A percentile compares a stretch with the other conserved stretches of the same genome.
Conservation (phyloP, 805 yeast genomes). For the Sungouiella blattae region DNA sequence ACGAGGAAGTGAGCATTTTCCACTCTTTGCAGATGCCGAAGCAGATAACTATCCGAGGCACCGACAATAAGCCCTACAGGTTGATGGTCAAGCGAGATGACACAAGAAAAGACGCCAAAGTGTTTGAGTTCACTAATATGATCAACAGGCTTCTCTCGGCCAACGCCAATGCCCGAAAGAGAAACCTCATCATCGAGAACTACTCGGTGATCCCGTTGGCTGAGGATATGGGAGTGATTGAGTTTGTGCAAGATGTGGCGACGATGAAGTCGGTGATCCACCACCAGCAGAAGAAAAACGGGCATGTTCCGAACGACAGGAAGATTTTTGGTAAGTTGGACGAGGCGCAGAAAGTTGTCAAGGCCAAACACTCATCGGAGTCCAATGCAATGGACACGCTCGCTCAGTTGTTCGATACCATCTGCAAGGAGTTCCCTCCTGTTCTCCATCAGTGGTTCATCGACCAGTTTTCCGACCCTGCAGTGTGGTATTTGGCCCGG, state of each 20-base stretch:
- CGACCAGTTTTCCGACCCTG: slow-evolving; percentile 85
- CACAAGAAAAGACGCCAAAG: slow-evolving; percentile 89
- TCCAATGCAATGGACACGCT: slow-evolving; percentile 17
- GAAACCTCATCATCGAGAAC: slow-evolving; percentile 68
- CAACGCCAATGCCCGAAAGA: slow-evolving; percentile 68
- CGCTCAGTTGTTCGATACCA: slow-evolving; percentile 19
- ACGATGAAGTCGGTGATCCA: slow-evolving; percentile 61
- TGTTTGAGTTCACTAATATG: slow-evolving; percentile 86
- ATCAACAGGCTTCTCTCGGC: slow-evolving; percentile 68
- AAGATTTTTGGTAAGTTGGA: slow-evolving; percentile 28
- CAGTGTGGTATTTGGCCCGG: slow-evolving; percentile 79
- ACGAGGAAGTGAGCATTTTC: slow-evolving; percentile 65
- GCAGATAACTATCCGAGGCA: slow-evolving; percentile 69
- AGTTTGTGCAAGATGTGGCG: slow-evolving; percentile 67
- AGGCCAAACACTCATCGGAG: slow-evolving; percentile 6
- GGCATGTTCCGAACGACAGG: slow-evolving; percentile 18
- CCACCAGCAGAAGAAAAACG: slow-evolving; percentile 26
- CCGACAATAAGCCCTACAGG: slow-evolving; percentile 70
- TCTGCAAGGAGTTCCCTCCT: slow-evolving; percentile 49
- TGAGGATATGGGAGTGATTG: slow-evolving; percentile 86
- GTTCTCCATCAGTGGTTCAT: slow-evolving; percentile 85
- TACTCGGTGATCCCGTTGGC: slow-evolving; percentile 87
- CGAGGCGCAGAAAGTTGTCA: slow-evolving; percentile 27
- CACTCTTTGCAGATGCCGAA: slow-evolving; percentile 86
- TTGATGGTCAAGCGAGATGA: slow-evolving; percentile 88